A percentile compares a stretch with the other conserved stretches of the same genome.
phyloP scores from a whole-genome alignment of 768 basidiomycete genomes.

The Cytidiella melzeri region DNA sequence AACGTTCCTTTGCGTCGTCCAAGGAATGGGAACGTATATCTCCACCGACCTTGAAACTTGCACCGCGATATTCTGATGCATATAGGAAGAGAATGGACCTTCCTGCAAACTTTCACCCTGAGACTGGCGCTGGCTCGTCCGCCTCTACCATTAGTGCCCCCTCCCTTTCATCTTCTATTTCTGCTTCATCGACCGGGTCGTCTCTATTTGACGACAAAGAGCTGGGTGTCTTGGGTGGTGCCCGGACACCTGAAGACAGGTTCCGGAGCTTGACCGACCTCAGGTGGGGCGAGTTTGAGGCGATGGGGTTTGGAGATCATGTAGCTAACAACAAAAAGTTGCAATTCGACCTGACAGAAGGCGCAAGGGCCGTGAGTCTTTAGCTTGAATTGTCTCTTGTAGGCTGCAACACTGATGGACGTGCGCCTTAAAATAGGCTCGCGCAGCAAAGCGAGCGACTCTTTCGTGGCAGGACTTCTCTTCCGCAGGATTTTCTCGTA shows the following conservation, averaged over 20 bases:
- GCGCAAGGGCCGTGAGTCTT: slow-evolving; percentile 60
- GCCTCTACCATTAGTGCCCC: slow-evolving; percentile 29
- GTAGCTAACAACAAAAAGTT: slow-evolving; percentile 61
- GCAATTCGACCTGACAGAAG: slow-evolving; percentile 89
- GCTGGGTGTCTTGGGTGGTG: slow-evolving; percentile 20
- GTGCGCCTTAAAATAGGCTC: slow-evolving; percentile 41
- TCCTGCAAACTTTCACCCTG: slow-evolving; percentile 52
- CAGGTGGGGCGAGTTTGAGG: slow-evolving; percentile 90
- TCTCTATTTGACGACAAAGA: slow-evolving; percentile 28
- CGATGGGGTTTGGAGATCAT: slow-evolving; percentile 64
- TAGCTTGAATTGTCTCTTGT: neutral
- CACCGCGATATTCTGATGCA: slow-evolving; percentile 66
- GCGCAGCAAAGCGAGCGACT: slow-evolving; percentile 69
- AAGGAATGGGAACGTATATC: slow-evolving; percentile 78
- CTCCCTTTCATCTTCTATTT: slow-evolving; percentile 28
- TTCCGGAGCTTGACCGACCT: slow-evolving; percentile 81
- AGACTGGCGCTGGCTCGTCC: slow-evolving; percentile 26
- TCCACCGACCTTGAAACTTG: slow-evolving; percentile 50
- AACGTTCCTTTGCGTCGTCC: slow-evolving; percentile 47
- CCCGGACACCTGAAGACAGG: slow-evolving; percentile 48
- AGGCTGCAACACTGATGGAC: too few species aligned
- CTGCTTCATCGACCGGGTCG: slow-evolving; percentile 31
- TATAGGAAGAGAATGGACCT: slow-evolving; percentile 77
- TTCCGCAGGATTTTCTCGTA: slow-evolving; percentile 71
- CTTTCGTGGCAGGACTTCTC: slow-evolving; percentile 92